Evolutionary conservation across 768 basidiomycete genomes (phyloP), one percentile per base, ranked within the genome.

Genomic region (Mycena latifolia): DNA sequence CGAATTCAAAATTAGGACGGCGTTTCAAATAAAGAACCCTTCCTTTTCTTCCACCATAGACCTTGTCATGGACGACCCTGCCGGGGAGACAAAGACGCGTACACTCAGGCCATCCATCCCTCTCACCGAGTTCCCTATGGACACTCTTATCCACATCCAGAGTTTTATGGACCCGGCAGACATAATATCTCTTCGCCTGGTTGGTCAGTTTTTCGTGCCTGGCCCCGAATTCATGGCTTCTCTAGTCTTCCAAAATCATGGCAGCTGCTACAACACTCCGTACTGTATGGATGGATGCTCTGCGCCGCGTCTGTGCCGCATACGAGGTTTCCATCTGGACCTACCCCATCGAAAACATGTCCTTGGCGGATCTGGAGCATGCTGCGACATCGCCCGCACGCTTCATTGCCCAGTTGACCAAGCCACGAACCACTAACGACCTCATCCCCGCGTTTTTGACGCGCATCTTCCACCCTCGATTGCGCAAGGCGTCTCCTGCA

Each of bases 281-380:
- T 7, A 74, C 67, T 25, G 74, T 77, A 5, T 78, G 77, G 77
- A 63, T 78, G 9, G 65, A 69, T 28, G 74, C 74, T 25, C 59
- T 77, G 2, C 70, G 70, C 5, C 70, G 65, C 39, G 57, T 74
- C 5, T 77, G 76, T 54, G 43, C 47, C 14, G 58, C 55, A 22
- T 65, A 73, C 43, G 62, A 66, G 20, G 61, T 75, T 14, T 74
- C 69, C 45, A 39, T 53, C 9, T 69, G 65, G 9, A 72, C 77
- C 2, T 78, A 72, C 55, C 73, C 76, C 2, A 35, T 75, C 14
- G 63, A 71, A 35, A 61, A 65, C 20, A 77, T 78, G 77, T 55
- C 75, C 11, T 57, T 69, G 18, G 45, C 39, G 20, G 73, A 75
- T 31, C 63, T 78, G 20, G 74, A 77, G 48, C 67, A 75, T 43